A percentile compares a stretch with the other conserved stretches of the same genome.
phyloP scores from a whole-genome alignment of 2,329 filamentous ascomycete genomes.

The Arthroderma sp. region DNA sequence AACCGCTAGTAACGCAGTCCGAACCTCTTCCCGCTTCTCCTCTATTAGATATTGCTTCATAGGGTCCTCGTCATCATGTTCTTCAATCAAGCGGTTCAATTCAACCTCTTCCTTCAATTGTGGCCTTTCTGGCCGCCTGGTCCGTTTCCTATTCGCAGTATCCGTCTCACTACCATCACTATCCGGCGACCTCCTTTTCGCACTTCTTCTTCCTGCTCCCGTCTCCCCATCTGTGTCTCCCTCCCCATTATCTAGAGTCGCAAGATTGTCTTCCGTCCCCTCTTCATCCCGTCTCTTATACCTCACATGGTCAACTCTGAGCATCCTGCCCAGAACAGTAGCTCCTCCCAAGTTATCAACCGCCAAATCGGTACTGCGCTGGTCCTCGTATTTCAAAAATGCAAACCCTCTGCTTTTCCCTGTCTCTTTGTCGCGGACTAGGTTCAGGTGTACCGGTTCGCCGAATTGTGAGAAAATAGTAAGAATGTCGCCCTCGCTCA shows the following conservation, averaged over 20 bases:
- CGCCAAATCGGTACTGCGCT: constrained; percentile 85
- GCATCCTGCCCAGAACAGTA: constrained; percentile 61
- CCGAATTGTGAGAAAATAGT: constrained; percentile 96
- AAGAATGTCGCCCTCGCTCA: constrained; percentile 89
- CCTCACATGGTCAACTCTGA: constrained; percentile 83
- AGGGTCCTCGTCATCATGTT: constrained; percentile 89
- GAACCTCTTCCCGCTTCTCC: constrained; percentile 81
- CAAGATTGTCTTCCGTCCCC: constrained; percentile 38
- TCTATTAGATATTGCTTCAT: constrained; percentile 89
- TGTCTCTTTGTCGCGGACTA: constrained; percentile 88
- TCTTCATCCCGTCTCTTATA: constrained; percentile 78
- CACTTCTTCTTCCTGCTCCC: constrained; percentile 14
- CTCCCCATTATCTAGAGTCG: constrained; percentile 25
- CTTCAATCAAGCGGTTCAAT: constrained; percentile 56
- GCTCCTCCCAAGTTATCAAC: constrained; percentile 92
- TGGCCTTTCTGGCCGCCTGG: constrained; percentile 36
- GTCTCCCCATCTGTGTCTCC: constrained; percentile 21
- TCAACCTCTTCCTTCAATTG: constrained; percentile 72
- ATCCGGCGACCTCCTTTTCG: too few species aligned
- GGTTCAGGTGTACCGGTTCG: constrained; percentile 84
- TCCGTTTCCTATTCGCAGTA: background rate
- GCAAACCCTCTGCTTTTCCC: constrained; percentile 91
- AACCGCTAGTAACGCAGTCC: constrained; percentile 45
- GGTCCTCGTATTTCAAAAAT: constrained; percentile 97
- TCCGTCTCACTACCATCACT: background rate